Evolutionary conservation across 1,284 basidiomycete genomes (phyloP), one percentile per base, ranked within the genome.

Genomic region (Phaffia rhodozyma): DNA sequence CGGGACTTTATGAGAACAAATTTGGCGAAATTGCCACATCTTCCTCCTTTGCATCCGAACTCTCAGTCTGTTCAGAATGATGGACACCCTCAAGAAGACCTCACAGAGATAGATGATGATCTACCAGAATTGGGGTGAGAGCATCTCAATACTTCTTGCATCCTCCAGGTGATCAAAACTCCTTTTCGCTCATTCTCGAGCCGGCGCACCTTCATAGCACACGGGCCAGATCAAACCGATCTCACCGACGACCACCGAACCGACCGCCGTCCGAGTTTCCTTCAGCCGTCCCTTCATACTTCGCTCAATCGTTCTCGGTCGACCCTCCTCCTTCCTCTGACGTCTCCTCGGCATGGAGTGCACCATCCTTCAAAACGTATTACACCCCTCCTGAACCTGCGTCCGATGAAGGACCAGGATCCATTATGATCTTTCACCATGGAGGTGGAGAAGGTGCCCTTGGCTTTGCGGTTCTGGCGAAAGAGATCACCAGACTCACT

Each of bases 371-470:
- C 68, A 80, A 90, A 38, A 85, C 83, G 1, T 93, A 92, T 75
- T 86, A 91, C 72, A 86, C 87, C 0, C 80, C 75, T 29, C 18
- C 69, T 71, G 6, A 61, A n/a, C 29, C 81, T 78, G 72, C 59
- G 71, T 72, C 51, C 78, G 79, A 65, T 23, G 65, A 58, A 58
- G 66, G 57, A 63, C 67, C 67, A 2, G 79, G 78, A 9, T 84
- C 85, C 0, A 83, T 94, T 2, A 82, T 97, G 71, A 80, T 97
- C 2, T 89, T 89, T 74, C 92, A 97, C 71, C 94, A 98, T 70
- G 94, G 96, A 0, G 94, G 90, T 0, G 94, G 96, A 2, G 91
- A 90, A 71, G 86, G 86, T 0, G 93, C 84, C 0, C 79, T 97
- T 66, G 89, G 85, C 67, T 98, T 92, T 73, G 93, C 96, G 0